A percentile compares a stretch with the other conserved stretches of the same genome.
phyloP scores from a whole-genome alignment of 805 yeast species.

The Spathaspora arborariae region DNA sequence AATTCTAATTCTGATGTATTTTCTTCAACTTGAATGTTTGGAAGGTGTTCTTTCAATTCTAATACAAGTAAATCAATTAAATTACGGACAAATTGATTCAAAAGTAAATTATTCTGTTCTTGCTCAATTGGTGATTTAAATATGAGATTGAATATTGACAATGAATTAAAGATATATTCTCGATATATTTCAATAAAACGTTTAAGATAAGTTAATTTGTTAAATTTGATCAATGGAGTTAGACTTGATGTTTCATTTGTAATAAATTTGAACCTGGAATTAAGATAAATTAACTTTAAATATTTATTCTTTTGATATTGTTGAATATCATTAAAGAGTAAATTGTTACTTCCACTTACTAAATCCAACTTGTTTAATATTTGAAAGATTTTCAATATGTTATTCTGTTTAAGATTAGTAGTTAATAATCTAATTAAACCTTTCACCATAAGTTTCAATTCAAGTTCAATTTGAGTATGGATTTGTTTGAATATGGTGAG shows the following conservation, averaged over 20 bases:
- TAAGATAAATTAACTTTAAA: conserved; percentile 54
- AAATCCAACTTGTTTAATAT: conserved; percentile 64
- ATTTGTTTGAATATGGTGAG: conserved; percentile 49
- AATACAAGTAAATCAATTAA: conserved; percentile 22
- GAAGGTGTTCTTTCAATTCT: conserved; percentile 22
- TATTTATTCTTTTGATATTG: conserved; percentile 5
- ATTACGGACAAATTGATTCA: conserved; percentile 27
- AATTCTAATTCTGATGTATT: conserved; percentile 27
- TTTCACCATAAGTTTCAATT: conserved; percentile 61
- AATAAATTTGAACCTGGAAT: conserved; percentile 68
- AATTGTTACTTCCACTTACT: conserved; percentile 4
- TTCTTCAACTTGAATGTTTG: conserved; percentile 8
- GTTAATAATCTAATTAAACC: conserved; percentile 66
- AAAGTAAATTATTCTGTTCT: conserved; percentile 20
- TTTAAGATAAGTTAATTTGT: conserved; percentile 61
- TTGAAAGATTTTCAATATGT: conserved; percentile 72
- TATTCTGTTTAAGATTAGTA: conserved; percentile 76
- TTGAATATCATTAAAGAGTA: not conserved
- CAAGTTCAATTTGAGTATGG: conserved; percentile 48
- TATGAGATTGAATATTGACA: conserved; percentile 61
- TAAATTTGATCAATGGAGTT: conserved; percentile 50
- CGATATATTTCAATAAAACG: conserved; percentile 80
- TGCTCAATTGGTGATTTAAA: conserved; percentile 35
- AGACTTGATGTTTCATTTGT: conserved; percentile 55
- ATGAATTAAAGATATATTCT: conserved; percentile 74